Conservation (phyloP, 495 filamentous ascomycete genomes). For the Neurospora sp. region DNA sequence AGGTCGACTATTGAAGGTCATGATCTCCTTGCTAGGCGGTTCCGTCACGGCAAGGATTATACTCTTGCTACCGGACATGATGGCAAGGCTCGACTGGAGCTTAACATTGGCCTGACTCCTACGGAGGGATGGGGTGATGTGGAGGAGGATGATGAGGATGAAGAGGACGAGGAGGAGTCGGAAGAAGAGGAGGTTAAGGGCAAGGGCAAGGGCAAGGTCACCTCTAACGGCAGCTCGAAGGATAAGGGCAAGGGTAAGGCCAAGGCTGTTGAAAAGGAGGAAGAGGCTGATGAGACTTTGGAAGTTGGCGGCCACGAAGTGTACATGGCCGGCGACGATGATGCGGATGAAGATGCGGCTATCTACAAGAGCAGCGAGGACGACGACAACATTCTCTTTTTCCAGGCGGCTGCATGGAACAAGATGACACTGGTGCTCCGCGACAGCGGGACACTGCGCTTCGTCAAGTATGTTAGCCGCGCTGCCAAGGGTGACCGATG, state of each 20-base stretch:
- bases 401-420: conserved; percentile 82
- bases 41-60: conserved; percentile 82
- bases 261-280: conserved; percentile 14
- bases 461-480: conserved; percentile 90
- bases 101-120: conserved; percentile 77
- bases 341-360: conserved; percentile 66
- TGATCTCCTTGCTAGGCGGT: conserved; percentile 68
- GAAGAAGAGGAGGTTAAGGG: conserved; percentile 21
- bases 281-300: conserved; percentile 17
- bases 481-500: conserved; percentile 81
- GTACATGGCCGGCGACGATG: conserved; percentile 84
- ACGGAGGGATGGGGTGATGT: conserved; percentile 73
- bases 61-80: conserved; percentile 80
- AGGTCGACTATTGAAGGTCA: conserved; percentile 54
- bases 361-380: conserved; percentile 75
- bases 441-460: conserved; percentile 75
- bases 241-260: conserved; percentile 14
- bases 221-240: conserved; percentile 25
- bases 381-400: conserved; percentile 87
- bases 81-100: conserved; percentile 73
- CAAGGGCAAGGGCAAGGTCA: conserved; percentile 40
- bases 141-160: conserved; percentile 44
- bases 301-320: conserved; percentile 82
- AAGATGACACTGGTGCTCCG: conserved; percentile 78
- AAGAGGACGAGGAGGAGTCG: conserved; percentile 27